Conservation (phyloP, 2,329 filamentous ascomycete genomes). For the Coniochaeta pulveracea region DNA sequence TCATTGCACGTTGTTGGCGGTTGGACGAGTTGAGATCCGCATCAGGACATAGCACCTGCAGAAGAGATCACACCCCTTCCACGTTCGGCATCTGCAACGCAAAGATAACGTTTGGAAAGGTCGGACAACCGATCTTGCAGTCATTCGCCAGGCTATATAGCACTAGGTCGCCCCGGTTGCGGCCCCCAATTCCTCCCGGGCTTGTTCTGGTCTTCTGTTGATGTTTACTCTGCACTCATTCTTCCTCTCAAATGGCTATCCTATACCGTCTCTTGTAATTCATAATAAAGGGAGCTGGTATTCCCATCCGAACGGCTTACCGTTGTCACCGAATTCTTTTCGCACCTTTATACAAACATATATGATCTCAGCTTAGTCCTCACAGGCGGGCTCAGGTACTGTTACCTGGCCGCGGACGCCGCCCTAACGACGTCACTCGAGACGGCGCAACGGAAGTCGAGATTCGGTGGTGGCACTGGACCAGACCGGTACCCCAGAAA, state of each 20-base stretch:
- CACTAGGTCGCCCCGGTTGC: neutral
- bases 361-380: too few relatives aligned
- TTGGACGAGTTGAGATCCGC: constrained; percentile 1
- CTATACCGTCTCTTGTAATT: constrained; percentile 14
- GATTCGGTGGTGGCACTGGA: neutral
- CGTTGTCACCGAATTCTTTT: too few relatives aligned
- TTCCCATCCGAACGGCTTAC: constrained; percentile 16
- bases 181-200: neutral
- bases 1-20: neutral
- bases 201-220: constrained; percentile 1
- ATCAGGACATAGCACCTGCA: too few relatives aligned
- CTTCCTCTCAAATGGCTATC: constrained; percentile 14
- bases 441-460: neutral
- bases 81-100: too few relatives aligned
- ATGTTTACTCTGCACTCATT: constrained; percentile 5
- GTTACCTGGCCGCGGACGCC: too few relatives aligned
- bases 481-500: neutral
- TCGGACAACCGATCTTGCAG: constrained; percentile 1
- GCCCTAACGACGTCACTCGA: neutral
- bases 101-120: too few relatives aligned
- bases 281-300: constrained; percentile 23
- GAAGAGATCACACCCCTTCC: too few relatives aligned
- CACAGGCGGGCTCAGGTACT: too few relatives aligned
- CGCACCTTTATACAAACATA: too few relatives aligned
- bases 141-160: constrained; percentile 2